phyloP scores from a whole-genome alignment of 129 eudicot genomes.

The Lactuca sativa region DNA sequence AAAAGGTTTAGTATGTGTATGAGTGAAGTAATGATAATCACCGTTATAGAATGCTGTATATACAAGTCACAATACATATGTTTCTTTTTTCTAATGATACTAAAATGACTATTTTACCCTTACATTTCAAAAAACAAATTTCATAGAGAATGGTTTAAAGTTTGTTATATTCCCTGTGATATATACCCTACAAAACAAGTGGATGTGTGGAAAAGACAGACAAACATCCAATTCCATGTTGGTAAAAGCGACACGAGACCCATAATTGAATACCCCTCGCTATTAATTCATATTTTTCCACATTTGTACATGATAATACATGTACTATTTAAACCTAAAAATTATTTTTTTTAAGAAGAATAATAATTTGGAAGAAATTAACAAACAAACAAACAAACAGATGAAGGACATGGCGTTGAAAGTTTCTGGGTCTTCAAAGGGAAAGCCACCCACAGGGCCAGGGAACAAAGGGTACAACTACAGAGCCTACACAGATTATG shows the following conservation, averaged over 20 bases:
- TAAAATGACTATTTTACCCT: not conserved
- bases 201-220: constrained; percentile 5
- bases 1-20: not conserved
- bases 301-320: not conserved
- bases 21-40: too few species aligned
- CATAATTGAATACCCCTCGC: not conserved
- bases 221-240: constrained; percentile 3
- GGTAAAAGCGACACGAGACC: constrained; percentile 26
- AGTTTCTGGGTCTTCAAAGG: constrained; percentile 53
- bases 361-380: not conserved
- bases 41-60: too few species aligned
- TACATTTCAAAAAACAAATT: not conserved
- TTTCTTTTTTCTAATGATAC: too few species aligned
- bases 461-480: constrained; percentile 48
- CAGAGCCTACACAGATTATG: constrained; percentile 55
- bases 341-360: too few species aligned
- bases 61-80: too few species aligned
- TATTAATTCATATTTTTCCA: not conserved
- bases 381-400: constrained; percentile 27
- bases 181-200: not conserved
- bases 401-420: constrained; percentile 91
- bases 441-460: constrained; percentile 55
- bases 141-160: too few species aligned
- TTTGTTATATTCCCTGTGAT: not conserved
- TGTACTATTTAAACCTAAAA: too few species aligned